Conservation (phyloP, 805 yeast genomes). For the Isabelozyma rhagii region DNA sequence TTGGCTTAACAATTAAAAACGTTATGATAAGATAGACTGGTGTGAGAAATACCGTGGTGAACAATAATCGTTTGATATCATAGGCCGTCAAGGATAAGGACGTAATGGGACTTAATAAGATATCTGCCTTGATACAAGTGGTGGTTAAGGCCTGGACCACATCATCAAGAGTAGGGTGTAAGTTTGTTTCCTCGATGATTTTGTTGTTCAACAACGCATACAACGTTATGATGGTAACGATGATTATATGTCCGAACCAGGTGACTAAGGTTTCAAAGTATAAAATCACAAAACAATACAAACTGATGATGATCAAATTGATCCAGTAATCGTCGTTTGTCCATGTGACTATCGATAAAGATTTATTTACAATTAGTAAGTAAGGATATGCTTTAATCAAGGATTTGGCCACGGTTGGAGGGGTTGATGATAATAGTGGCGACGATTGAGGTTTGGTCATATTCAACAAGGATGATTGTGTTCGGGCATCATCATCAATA, state of each 20-base stretch:
- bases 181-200: constrained; percentile 56
- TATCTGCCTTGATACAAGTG: constrained; percentile 71
- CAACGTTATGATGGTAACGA: constrained; percentile 58
- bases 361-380: constrained; percentile 65
- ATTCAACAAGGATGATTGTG: neutral
- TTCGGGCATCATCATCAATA: constrained; percentile 3
- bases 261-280: constrained; percentile 75
- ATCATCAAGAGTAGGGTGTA: constrained; percentile 82
- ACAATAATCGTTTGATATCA: constrained; percentile 75
- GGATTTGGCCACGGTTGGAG: constrained; percentile 85
- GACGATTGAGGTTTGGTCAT: constrained; percentile 52
- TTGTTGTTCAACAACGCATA: constrained; percentile 57
- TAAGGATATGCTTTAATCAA: constrained; percentile 83
- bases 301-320: constrained; percentile 57
- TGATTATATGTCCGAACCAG: constrained; percentile 78
- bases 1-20: constrained; percentile 67
- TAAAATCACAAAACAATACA: constrained; percentile 57
- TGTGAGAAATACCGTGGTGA: constrained; percentile 81
- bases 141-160: constrained; percentile 74
- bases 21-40: constrained; percentile 78
- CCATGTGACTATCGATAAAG: constrained; percentile 82
- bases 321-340: constrained; percentile 81
- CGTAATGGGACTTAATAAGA: constrained; percentile 77
- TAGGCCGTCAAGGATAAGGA: constrained; percentile 67
- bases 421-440: constrained; percentile 83